phyloP scores from a whole-genome alignment of 768 basidiomycete genomes.

The Pleurotus cornucopiae region DNA sequence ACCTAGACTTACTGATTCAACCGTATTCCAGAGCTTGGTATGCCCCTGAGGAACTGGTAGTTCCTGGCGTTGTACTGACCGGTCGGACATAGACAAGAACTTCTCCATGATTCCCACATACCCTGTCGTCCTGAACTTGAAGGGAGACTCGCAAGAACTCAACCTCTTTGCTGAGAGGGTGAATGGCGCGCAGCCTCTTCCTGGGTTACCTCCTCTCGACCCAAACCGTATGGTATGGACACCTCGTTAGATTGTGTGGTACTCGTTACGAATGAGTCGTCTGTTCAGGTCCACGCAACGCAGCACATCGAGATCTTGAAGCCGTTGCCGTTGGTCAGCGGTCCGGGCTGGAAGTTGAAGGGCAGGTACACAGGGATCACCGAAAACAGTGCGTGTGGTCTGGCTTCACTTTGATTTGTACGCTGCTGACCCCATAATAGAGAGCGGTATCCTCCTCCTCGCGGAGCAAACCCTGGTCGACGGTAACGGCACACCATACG shows the following conservation, averaged over 20 bases:
- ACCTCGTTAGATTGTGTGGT: not conserved
- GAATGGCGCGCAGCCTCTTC: slow-evolving; percentile 35
- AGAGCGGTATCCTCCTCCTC: slow-evolving; percentile 72
- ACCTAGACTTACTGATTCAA: not conserved
- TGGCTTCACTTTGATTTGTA: not conserved
- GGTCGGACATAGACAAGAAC: slow-evolving; percentile 42
- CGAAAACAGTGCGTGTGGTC: slow-evolving; percentile 68
- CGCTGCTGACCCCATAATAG: slow-evolving; percentile 28
- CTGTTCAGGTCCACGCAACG: slow-evolving; percentile 64
- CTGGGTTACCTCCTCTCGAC: slow-evolving; percentile 69
- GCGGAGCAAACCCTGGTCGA: slow-evolving; percentile 61
- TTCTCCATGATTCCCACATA: slow-evolving; percentile 83
- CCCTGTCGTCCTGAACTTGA: slow-evolving; percentile 74
- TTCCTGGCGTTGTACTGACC: not conserved
- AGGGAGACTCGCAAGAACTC: slow-evolving; percentile 65
- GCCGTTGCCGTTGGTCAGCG: slow-evolving; percentile 71
- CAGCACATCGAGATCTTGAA: slow-evolving; percentile 79
- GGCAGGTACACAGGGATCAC: slow-evolving; percentile 62
- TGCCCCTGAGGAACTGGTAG: slow-evolving; percentile 12
- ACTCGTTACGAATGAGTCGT: not conserved
- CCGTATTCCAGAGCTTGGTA: slow-evolving; percentile 46
- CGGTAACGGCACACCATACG: slow-evolving; percentile 53
- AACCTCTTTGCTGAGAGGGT: slow-evolving; percentile 60
- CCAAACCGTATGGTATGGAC: slow-evolving; percentile 62
- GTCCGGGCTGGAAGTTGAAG: slow-evolving; percentile 75